Percentiles rank a stretch among this genome's conserved stretches.
Conservation (phyloP, 768 basidiomycete species). For the Leccinum truebloodii region DNA sequence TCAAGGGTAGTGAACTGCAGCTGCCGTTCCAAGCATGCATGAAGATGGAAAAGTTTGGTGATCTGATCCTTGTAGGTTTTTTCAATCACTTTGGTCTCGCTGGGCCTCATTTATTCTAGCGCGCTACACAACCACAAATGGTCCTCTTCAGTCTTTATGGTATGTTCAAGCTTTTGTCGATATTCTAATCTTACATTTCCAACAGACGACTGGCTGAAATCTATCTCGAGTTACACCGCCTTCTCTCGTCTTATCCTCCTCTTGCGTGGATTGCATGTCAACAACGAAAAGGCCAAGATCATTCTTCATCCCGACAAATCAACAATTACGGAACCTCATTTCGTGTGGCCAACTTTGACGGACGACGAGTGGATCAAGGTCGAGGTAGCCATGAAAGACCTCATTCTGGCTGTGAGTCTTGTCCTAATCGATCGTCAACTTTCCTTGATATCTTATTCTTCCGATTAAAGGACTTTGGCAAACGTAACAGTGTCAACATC, state of each 20-base stretch:
- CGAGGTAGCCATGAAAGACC: slow-evolving; percentile 97
- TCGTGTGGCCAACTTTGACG: slow-evolving; percentile 91
- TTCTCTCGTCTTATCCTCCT: slow-evolving; percentile 98
- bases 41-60: slow-evolving; percentile 99
- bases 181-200: slow-evolving; percentile 9
- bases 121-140: slow-evolving; percentile 99
- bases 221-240: slow-evolving; percentile 97
- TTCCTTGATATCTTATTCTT: slow-evolving; percentile 15
- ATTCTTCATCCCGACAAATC: slow-evolving; percentile 97
- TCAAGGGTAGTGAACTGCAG: slow-evolving; percentile 98
- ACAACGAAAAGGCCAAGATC: slow-evolving; percentile 99
- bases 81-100: neutral
- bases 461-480: slow-evolving; percentile 82
- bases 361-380: slow-evolving; percentile 99
- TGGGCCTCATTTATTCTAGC: slow-evolving; percentile 40
- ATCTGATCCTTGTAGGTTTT: slow-evolving; percentile 76
- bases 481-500: slow-evolving; percentile 98
- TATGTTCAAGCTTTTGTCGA: slow-evolving; percentile 28
- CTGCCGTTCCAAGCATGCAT: slow-evolving; percentile 99
- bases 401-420: slow-evolving; percentile 76
- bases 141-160: slow-evolving; percentile 96
- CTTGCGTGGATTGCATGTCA: slow-evolving; percentile 95
- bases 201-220: slow-evolving; percentile 96
- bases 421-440: neutral
- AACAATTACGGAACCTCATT: slow-evolving; percentile 96